Evolutionary conservation across 2,329 filamentous ascomycete genomes (phyloP).

Genomic region (Cordyceps cicadae): DNA sequence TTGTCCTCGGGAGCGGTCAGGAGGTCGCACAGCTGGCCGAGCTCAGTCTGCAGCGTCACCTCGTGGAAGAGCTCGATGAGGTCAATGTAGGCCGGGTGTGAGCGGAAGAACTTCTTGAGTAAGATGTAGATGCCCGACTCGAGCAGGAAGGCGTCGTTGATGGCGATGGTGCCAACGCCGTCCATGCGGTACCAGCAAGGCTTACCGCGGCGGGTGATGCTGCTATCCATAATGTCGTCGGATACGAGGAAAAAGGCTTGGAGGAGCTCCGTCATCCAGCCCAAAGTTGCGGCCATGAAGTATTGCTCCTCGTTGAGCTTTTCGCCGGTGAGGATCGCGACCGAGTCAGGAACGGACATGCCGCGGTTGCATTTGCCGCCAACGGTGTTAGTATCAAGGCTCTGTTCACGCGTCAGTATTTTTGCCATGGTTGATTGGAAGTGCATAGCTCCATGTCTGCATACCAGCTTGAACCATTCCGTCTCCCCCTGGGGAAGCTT

Average conservation of each 20-base stretch:
- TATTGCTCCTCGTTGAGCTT: conserved; percentile 74
- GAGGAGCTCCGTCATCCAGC: conserved; percentile 96
- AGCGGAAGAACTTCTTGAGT: conserved; percentile 87
- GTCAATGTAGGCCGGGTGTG: conserved; percentile 80
- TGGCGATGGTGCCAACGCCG: conserved; percentile 87
- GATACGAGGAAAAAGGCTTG: conserved; percentile 98
- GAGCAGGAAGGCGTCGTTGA: conserved; percentile 97
- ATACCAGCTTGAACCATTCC: conserved; percentile 78
- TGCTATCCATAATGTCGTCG: conserved; percentile 97
- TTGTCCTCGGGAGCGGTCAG: conserved; percentile 92
- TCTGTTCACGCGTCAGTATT: conserved; percentile 39
- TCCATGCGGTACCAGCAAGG: conserved; percentile 95
- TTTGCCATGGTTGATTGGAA: background rate
- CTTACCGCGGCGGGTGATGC: conserved; percentile 86
- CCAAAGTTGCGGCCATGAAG: conserved; percentile 78
- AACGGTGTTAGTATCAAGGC: conserved; percentile 74
- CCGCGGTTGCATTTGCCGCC: conserved; percentile 98
- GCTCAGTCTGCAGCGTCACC: conserved; percentile 84
- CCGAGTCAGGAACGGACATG: conserved; percentile 93
- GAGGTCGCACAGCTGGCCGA: conserved; percentile 89
- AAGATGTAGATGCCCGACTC: conserved; percentile 84
- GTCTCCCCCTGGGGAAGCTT: conserved; percentile 73
- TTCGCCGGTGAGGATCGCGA: conserved; percentile 64
- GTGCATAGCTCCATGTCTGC: conserved; percentile 11
- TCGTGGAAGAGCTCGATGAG: conserved; percentile 96